Evolutionary conservation across 2,329 filamentous ascomycete species (phyloP).

Genomic region (Hymenoscyphus occultus): DNA sequence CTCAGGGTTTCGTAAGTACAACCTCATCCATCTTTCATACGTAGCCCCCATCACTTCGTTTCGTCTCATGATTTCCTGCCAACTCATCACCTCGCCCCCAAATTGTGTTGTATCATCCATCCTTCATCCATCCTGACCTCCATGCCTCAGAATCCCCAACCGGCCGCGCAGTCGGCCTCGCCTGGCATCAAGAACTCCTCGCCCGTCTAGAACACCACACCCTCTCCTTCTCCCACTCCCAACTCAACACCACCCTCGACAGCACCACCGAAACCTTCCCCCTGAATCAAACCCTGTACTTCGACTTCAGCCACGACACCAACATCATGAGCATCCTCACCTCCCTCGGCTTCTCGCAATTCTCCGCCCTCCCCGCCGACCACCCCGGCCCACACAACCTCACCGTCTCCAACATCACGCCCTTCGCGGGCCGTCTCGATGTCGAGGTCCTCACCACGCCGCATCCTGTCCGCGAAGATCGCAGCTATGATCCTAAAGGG

Average conservation of each 20-base stretch:
- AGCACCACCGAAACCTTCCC: constrained; percentile 68
- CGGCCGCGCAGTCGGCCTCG: constrained; percentile 67
- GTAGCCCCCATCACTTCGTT: neutral
- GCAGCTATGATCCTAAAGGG: constrained; percentile 44
- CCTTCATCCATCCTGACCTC: neutral
- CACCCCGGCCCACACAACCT: constrained; percentile 60
- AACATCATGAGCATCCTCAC: constrained; percentile 69
- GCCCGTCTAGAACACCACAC: constrained; percentile 68
- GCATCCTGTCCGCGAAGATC: constrained; percentile 55
- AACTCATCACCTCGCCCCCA: neutral
- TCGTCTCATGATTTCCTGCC: neutral
- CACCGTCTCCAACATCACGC: constrained; percentile 64
- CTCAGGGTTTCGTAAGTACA: constrained; percentile 23
- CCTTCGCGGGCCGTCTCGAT: constrained; percentile 69
- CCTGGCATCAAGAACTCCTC: constrained; percentile 70
- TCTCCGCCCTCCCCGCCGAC: constrained; percentile 55
- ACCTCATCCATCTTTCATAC: neutral
- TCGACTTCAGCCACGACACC: constrained; percentile 77
- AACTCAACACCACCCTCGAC: constrained; percentile 69
- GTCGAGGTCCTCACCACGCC: constrained; percentile 72
- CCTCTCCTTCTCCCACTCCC: constrained; percentile 54
- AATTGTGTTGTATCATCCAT: too few species aligned
- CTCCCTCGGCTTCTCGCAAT: constrained; percentile 70
- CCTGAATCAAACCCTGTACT: constrained; percentile 68
- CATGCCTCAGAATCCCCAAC: constrained; percentile 24